phyloP scores from a whole-genome alignment of 2,329 filamentous ascomycete genomes.

The Meredithiella fracta region DNA sequence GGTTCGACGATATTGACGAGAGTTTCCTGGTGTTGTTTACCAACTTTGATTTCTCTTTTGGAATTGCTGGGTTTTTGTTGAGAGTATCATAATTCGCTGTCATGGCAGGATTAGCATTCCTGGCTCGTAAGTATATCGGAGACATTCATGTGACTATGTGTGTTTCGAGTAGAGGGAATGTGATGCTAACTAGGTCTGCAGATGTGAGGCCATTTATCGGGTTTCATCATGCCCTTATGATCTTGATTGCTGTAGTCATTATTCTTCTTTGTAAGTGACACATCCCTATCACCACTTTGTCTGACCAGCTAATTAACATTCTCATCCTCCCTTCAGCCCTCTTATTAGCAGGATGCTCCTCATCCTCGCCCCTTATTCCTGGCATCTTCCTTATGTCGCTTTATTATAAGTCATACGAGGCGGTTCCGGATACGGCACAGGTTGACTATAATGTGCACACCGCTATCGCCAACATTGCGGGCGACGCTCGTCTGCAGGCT shows the following conservation, averaged over 20 bases:
- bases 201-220: constrained; percentile 53
- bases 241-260: constrained; percentile 82
- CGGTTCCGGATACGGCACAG: constrained; percentile 68
- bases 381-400: constrained; percentile 96
- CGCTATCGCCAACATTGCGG: constrained; percentile 81
- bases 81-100: too few relatives aligned
- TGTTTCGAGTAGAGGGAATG: neutral
- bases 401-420: constrained; percentile 80
- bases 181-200: constrained; percentile 18
- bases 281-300: neutral
- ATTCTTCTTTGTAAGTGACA: constrained; percentile 69
- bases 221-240: constrained; percentile 86
- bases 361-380: constrained; percentile 85
- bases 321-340: constrained; percentile 43
- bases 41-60: too few relatives aligned
- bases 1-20: neutral
- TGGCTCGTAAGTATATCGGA: constrained; percentile 1
- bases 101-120: neutral
- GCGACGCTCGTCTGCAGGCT: constrained; percentile 66
- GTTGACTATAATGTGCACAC: constrained; percentile 76
- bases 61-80: too few relatives aligned
- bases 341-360: constrained; percentile 87
- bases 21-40: too few relatives aligned
- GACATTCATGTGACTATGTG: neutral
- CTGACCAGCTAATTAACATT: neutral